phyloP scores from a whole-genome alignment of 768 basidiomycete genomes.

The Dendrothele bispora region DNA sequence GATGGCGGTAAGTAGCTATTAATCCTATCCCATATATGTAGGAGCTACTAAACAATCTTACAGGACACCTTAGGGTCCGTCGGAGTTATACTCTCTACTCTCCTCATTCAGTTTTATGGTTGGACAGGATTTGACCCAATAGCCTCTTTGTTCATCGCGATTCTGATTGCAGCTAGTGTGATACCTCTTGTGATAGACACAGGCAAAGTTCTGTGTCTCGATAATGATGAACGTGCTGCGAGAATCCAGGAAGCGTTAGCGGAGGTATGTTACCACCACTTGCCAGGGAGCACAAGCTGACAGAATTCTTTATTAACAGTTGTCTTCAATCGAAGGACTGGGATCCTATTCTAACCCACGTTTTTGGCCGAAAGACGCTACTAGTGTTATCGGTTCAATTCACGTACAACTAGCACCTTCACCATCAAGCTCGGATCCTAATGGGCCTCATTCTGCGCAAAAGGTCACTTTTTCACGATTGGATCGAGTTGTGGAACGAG shows the following conservation, averaged over 20 bases:
- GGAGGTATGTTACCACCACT: conserved; percentile 48
- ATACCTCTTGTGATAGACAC: conserved; percentile 94
- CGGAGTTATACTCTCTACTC: conserved; percentile 95
- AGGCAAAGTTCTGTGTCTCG: conserved; percentile 83
- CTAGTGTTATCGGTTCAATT: conserved; percentile 84
- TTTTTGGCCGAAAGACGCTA: conserved; percentile 96
- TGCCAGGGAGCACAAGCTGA: neutral
- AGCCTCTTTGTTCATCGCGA: conserved; percentile 93
- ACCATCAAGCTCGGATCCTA: conserved; percentile 53
- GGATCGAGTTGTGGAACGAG: conserved; percentile 74
- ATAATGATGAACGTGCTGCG: conserved; percentile 65
- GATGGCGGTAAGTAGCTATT: conserved; percentile 67
- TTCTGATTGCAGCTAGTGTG: conserved; percentile 93
- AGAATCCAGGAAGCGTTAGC: conserved; percentile 57
- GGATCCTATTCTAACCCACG: conserved; percentile 77
- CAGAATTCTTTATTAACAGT: conserved; percentile 44
- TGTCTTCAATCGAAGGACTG: conserved; percentile 75
- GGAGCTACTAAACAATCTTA: conserved; percentile 7
- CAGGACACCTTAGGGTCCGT: conserved; percentile 96
- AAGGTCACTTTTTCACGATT: conserved; percentile 55
- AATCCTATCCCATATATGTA: neutral
- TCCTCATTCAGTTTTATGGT: conserved; percentile 93
- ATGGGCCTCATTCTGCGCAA: conserved; percentile 48
- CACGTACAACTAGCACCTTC: conserved; percentile 83
- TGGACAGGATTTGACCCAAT: conserved; percentile 99